phyloP scores from a whole-genome alignment of 495 filamentous ascomycete genomes.

The Xylaria acuta region DNA sequence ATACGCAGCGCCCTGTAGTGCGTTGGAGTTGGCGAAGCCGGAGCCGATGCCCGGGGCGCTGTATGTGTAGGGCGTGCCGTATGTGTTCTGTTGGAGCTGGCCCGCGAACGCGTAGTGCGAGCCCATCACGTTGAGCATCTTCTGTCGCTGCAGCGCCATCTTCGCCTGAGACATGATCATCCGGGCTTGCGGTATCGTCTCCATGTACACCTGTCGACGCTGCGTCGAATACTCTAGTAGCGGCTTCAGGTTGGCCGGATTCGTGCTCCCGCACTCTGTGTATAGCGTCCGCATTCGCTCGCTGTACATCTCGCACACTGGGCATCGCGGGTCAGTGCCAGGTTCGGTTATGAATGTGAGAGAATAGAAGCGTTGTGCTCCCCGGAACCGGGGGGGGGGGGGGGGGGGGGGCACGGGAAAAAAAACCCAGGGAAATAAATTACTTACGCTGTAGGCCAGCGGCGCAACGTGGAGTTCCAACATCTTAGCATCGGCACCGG shows the following conservation, averaged over 20 bases:
- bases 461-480: not conserved
- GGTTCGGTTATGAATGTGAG: not conserved
- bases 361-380: not conserved
- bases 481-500: too few species aligned
- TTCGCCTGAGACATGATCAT: conserved; percentile 31
- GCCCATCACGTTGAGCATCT: conserved; percentile 26
- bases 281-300: conserved; percentile 9
- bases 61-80: conserved; percentile 27
- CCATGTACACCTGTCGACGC: conserved; percentile 30
- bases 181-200: conserved; percentile 35
- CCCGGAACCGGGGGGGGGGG: not conserved
- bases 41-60: conserved; percentile 30
- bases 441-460: not conserved
- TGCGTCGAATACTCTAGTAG: conserved; percentile 32
- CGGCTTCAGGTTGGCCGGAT: conserved; percentile 20
- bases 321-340: not conserved
- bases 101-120: conserved; percentile 17
- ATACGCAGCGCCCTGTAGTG: conserved; percentile 31
- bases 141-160: conserved; percentile 33
- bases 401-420: too few species aligned
- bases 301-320: conserved; percentile 21
- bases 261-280: conserved; percentile 40
- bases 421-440: not conserved
- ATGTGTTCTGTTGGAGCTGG: conserved; percentile 20
- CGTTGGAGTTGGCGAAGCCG: conserved; percentile 32